Conservation (phyloP, 306 rosid genomes). For the Biancaea sappan region DNA sequence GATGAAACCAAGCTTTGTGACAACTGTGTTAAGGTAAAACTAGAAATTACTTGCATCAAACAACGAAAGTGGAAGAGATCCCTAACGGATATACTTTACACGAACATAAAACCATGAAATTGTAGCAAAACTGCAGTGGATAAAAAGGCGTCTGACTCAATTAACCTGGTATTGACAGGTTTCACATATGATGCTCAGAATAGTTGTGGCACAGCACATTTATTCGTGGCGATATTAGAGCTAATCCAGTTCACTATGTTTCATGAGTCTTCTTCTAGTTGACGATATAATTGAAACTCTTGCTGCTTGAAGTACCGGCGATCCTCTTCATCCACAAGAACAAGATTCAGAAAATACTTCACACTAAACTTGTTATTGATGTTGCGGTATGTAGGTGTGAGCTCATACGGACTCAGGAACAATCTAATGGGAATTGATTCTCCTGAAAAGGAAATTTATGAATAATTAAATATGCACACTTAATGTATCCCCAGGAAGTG, state of each 20-base stretch:
- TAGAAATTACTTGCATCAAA: background rate
- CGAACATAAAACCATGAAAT: background rate
- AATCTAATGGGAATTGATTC: slow-evolving; percentile 84
- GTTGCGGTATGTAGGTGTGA: slow-evolving; percentile 76
- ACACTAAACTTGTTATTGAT: slow-evolving; percentile 87
- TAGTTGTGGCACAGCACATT: background rate
- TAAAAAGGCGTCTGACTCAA: background rate
- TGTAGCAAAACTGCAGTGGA: background rate
- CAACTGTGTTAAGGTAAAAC: too few relatives aligned
- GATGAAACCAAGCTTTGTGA: too few relatives aligned
- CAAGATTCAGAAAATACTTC: slow-evolving; percentile 80
- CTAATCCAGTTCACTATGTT: background rate
- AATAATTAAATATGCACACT: too few relatives aligned
- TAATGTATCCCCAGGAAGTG: background rate
- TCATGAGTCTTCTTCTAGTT: slow-evolving; percentile 51
- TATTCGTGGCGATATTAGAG: background rate
- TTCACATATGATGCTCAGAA: background rate
- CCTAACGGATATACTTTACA: background rate
- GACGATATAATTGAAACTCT: slow-evolving; percentile 75
- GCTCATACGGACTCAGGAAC: slow-evolving; percentile 80
- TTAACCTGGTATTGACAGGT: background rate
- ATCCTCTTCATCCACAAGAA: slow-evolving; percentile 79
- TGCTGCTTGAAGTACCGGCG: slow-evolving; percentile 84
- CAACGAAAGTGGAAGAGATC: background rate
- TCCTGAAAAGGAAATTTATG: slow-evolving; percentile 46